A percentile compares a stretch with the other conserved stretches of the same genome.
phyloP scores from a whole-genome alignment of 192 early-diverging fungal species.

The Mortierella alpina region DNA sequence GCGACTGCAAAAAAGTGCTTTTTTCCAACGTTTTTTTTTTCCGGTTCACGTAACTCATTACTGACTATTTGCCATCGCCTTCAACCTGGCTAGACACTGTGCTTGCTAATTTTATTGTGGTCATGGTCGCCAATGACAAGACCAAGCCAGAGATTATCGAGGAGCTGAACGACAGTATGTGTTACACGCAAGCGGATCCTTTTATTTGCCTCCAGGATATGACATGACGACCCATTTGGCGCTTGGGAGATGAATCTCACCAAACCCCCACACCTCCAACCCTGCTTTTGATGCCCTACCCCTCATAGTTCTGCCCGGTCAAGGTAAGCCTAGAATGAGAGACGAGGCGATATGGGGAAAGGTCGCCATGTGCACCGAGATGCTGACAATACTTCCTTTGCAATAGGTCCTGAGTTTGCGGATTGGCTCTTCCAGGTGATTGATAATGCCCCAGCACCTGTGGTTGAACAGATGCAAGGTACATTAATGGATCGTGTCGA shows the following conservation, averaged over 20 bases:
- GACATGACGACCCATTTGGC: too few relatives aligned
- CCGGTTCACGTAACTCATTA: not conserved
- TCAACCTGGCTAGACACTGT: constrained; percentile 18
- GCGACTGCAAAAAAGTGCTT: not conserved
- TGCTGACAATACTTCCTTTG: not conserved
- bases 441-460: not conserved
- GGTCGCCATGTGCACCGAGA: too few relatives aligned
- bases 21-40: not conserved
- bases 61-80: not conserved
- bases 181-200: not conserved
- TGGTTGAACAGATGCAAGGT: constrained; percentile 3
- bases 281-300: not conserved
- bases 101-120: constrained; percentile 51
- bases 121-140: constrained; percentile 53
- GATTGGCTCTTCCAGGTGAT: constrained; percentile 35
- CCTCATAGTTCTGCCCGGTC: constrained; percentile 20
- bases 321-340: constrained; percentile 15
- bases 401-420: constrained; percentile 25
- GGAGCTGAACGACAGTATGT: constrained; percentile 42
- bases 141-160: constrained; percentile 24
- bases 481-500: not conserved
- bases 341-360: not conserved
- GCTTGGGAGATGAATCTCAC: too few relatives aligned
- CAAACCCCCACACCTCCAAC: too few relatives aligned
- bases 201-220: not conserved